phyloP scores from a whole-genome alignment of 2,329 filamentous ascomycete genomes.

The Fusarium buharicum region DNA sequence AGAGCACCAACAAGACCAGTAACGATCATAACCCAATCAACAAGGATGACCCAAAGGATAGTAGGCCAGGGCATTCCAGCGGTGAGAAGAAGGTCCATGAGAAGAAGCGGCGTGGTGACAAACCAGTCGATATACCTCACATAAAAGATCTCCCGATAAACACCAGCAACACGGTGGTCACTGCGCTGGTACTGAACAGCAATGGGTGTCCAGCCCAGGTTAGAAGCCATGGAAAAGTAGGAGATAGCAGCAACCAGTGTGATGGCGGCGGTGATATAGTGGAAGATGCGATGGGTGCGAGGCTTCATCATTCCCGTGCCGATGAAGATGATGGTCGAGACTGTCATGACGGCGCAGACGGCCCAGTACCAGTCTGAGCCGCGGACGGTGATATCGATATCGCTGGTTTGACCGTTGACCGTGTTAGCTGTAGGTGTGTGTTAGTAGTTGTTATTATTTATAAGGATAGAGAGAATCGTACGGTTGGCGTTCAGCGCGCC shows the following conservation, averaged over 20 bases:
- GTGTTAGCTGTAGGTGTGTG: not conserved
- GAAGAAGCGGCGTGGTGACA: slow-evolving; percentile 70
- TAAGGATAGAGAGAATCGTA: not conserved
- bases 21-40: slow-evolving; percentile 59
- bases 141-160: slow-evolving; percentile 68
- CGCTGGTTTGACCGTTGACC: slow-evolving; percentile 43
- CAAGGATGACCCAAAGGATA: slow-evolving; percentile 59
- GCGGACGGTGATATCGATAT: slow-evolving; percentile 67
- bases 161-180: slow-evolving; percentile 54
- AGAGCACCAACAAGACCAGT: slow-evolving; percentile 60
- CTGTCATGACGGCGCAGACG: slow-evolving; percentile 68
- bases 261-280: slow-evolving; percentile 63
- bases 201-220: slow-evolving; percentile 59
- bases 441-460: not conserved
- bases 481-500: slow-evolving; percentile 23
- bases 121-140: slow-evolving; percentile 62
- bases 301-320: slow-evolving; percentile 63
- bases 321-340: slow-evolving; percentile 64
- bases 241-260: slow-evolving; percentile 61
- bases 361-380: slow-evolving; percentile 73
- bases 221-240: slow-evolving; percentile 64
- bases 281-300: slow-evolving; percentile 64
- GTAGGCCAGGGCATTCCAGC: slow-evolving; percentile 65
- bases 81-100: slow-evolving; percentile 71
- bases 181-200: slow-evolving; percentile 63